These are phyloP conservation scores for Solanum medicagineum DNA, from an alignment of 257 asterid genomes.

Conservation along the genomic window DNA sequence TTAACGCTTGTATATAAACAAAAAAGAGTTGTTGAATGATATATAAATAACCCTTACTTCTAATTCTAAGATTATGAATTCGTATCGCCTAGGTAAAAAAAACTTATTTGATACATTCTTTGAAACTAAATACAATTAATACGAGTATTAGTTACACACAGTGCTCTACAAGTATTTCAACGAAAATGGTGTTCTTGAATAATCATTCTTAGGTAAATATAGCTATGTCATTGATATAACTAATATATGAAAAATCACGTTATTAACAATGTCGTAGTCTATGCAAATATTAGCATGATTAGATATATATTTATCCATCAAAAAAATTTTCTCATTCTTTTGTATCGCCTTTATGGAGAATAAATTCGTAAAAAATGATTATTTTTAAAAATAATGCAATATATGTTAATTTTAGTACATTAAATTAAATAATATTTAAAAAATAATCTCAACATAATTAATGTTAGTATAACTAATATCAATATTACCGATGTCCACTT, in stretches of 20 bases:
- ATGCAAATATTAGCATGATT: not conserved
- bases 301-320: fast-evolving
- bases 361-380: not conserved
- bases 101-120: not conserved
- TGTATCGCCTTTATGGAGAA: not conserved
- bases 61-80: too few relatives aligned
- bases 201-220: not conserved
- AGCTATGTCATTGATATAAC: not conserved
- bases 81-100: too few relatives aligned
- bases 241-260: not conserved
- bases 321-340: not conserved
- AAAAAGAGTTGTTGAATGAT: too few relatives aligned
- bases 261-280: not conserved
- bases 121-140: not conserved
- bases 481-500: not conserved
- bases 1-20: too few relatives aligned
- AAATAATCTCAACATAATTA: not conserved
- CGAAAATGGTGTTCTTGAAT: not conserved
- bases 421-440: not conserved
- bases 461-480: too few relatives aligned
- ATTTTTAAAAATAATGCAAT: not conserved
- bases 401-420: not conserved
- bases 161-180: not conserved
- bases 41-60: too few relatives aligned
- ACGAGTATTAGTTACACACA: not conserved